phyloP scores from a whole-genome alignment of 2,329 filamentous ascomycete genomes.

The Chrysoporthe deuterocubensis region DNA sequence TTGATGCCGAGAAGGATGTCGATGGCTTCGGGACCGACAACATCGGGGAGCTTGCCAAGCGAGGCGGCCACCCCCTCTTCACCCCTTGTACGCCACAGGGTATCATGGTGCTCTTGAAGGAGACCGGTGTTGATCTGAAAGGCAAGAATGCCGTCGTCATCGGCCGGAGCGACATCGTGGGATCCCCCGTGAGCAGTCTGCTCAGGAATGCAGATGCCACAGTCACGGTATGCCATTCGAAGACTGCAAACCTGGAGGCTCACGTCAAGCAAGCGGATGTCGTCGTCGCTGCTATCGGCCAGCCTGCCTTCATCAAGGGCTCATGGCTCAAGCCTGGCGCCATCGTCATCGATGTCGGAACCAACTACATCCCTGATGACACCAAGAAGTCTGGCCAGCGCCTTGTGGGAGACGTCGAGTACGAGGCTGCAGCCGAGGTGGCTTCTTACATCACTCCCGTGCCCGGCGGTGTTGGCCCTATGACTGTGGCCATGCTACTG shows the following conservation, averaged over 20 bases:
- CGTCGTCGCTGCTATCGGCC: conserved; percentile 88
- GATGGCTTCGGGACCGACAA: conserved; percentile 94
- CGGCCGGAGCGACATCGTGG: conserved; percentile 95
- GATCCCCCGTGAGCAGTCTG: conserved; percentile 93
- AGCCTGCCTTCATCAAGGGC: conserved; percentile 86
- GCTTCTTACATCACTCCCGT: conserved; percentile 95
- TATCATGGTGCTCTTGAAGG: conserved; percentile 88
- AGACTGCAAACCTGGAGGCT: conserved; percentile 73
- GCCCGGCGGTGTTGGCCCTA: conserved; percentile 93
- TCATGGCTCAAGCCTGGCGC: conserved; percentile 93
- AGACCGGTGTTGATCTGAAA: conserved; percentile 78
- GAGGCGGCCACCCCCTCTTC: conserved; percentile 87
- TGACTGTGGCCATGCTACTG: conserved; percentile 98
- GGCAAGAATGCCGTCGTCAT: conserved; percentile 96
- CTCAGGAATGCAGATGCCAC: conserved; percentile 95
- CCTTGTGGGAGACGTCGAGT: conserved; percentile 95
- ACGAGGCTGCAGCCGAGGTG: conserved; percentile 79
- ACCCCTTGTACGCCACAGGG: conserved; percentile 96
- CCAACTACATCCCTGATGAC: conserved; percentile 89
- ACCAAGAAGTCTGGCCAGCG: conserved; percentile 91
- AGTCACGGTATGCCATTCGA: conserved; percentile 94
- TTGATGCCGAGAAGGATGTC: conserved; percentile 93
- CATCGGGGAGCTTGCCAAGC: conserved; percentile 96
- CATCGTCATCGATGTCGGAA: conserved; percentile 97
- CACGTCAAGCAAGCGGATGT: conserved; percentile 86